Conservation (phyloP, 345 rosid genomes). For the Populus tremula region DNA sequence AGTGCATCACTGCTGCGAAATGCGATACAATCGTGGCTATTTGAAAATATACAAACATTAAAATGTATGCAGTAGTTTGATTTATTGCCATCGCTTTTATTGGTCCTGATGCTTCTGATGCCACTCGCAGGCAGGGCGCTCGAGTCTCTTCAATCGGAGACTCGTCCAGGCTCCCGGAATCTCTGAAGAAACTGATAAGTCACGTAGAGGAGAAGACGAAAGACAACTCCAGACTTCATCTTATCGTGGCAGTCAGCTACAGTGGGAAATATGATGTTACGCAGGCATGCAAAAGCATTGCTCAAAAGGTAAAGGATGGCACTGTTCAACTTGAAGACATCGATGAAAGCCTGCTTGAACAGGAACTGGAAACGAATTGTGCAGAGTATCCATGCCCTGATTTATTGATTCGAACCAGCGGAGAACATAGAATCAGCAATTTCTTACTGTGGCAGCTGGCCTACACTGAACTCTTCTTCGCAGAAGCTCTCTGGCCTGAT, state of each 20-base stretch:
- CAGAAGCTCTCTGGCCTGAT: constrained; percentile 71
- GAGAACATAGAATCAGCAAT: constrained; percentile 76
- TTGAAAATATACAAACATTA: too few species aligned
- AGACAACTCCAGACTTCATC: constrained; percentile 48
- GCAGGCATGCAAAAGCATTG: constrained; percentile 67
- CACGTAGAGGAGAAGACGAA: constrained; percentile 52
- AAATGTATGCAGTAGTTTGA: not conserved
- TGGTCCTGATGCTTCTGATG: not conserved
- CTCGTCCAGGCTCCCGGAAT: constrained; percentile 47
- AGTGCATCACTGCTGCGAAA: not conserved
- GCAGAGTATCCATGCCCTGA: constrained; percentile 66
- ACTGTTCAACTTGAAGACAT: constrained; percentile 48
- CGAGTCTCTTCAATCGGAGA: constrained; percentile 63
- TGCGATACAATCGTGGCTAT: not conserved
- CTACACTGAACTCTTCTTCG: constrained; percentile 73
- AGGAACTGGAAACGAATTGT: constrained; percentile 63
- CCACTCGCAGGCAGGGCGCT: constrained; percentile 39
- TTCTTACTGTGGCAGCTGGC: constrained; percentile 83
- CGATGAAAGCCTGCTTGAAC: constrained; percentile 53
- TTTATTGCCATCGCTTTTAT: not conserved
- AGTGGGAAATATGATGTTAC: constrained; percentile 67
- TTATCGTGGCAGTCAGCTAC: constrained; percentile 71
- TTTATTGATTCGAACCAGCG: constrained; percentile 67
- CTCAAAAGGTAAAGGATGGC: constrained; percentile 50
- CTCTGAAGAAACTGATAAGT: constrained; percentile 36